These are phyloP conservation scores for Wickerhamiella occidentalis DNA, from an alignment of 805 yeast species.

Conservation along the genomic window DNA sequence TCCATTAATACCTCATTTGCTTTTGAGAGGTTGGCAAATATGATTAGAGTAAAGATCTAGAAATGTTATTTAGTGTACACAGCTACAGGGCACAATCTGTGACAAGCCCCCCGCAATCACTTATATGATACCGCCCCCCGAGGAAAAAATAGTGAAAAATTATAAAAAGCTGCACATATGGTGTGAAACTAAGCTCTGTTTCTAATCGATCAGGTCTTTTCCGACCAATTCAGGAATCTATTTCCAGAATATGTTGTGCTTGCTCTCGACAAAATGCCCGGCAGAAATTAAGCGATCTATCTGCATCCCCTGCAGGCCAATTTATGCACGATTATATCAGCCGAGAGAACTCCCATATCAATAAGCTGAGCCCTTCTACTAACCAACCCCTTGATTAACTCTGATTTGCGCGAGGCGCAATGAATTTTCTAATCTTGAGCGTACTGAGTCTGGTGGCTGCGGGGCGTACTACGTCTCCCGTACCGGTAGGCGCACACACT, in stretches of 20 bases:
- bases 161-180: neutral
- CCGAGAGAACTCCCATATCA: slow-evolving; percentile 1
- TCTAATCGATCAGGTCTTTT: no score
- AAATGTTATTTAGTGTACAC: no score
- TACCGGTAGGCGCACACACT: neutral
- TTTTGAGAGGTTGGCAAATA: no score
- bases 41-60: no score
- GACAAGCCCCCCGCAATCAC: no score
- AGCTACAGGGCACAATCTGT: no score
- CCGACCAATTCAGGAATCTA: neutral
- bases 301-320: slow-evolving; percentile 1
- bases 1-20: no score
- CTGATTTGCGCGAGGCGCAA: slow-evolving; percentile 4
- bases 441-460: neutral
- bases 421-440: neutral
- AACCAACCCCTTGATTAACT: neutral
- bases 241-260: neutral
- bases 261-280: neutral
- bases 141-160: no score
- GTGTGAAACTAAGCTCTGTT: neutral
- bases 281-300: neutral
- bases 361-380: slow-evolving; percentile 2
- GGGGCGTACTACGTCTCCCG: slow-evolving; percentile 1
- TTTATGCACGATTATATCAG: slow-evolving; percentile 9
- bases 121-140: no score